Base-by-base conservation (phyloP, 2,329 filamentous ascomycete species). In the Calonectria hongkongensis region DNA sequence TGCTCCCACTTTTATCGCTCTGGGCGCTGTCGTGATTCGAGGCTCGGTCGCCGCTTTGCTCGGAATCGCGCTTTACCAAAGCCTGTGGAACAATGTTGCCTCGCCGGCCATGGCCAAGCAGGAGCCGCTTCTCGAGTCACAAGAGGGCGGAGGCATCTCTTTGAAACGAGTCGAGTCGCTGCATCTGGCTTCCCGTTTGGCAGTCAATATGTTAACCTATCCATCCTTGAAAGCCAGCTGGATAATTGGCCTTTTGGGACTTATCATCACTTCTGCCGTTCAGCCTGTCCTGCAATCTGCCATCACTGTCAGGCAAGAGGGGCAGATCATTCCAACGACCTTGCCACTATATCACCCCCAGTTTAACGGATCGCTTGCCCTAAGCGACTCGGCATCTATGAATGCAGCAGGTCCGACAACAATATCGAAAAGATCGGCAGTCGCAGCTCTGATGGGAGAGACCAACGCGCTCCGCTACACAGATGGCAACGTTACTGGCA, bases 221-320 rank as follows among this genome's bases (percentile, higher is more conserved):
- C 50, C 50, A 4, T 36, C n/a, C 16, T 15, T 56, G 7, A 36
- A 18, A 15, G 8, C 30, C 13, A 28, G 50, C 28, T 56, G 50
- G 50, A 56, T 56, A 36, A 36, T 33, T 56, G 50, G 50, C n/a
- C 4, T 36, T 7, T 10, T 56, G 16, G 50, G 50, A 36, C 50
- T 56, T 18, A 18, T 12, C 50, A 6, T 56, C 50, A 56, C 50
- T 9, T 56, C 50, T 13, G 50, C 50, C n/a, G 18, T 56, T 16
- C 50, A 36, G 30, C 50, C 50, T 56, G 50, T 56, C 50, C 50
- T 56, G 8, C 50, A 56, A 28, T 56, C 50, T 28, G 50, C 50
- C 28, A 21, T 56, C 13, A 10, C 50, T 21, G 50, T 56, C 28
- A 21, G 9, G 30, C 50, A 56, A 21, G 9, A 56, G 6, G 33